Percentiles rank a stretch among this genome's conserved stretches.
phyloP scores from a whole-genome alignment of 169 alveolate genomes.

The Plasmodium gaboni region DNA sequence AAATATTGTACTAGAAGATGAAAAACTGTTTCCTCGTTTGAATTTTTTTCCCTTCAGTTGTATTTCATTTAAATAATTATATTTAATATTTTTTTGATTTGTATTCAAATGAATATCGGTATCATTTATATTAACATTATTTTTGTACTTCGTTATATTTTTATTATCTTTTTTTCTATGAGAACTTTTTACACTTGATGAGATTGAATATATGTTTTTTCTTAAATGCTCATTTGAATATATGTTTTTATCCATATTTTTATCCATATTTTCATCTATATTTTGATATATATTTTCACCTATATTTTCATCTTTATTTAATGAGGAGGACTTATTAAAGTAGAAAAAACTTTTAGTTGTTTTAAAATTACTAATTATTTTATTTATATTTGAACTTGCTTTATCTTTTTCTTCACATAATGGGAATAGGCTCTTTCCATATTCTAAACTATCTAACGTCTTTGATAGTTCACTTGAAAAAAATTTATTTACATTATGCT shows the following conservation, averaged over 20 bases:
- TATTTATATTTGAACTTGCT: conserved; percentile 13
- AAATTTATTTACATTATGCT: conserved; percentile 11
- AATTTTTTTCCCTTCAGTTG: background rate
- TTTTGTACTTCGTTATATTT: background rate
- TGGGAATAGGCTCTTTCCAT: conserved; percentile 36
- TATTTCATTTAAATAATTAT: background rate
- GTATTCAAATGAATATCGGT: background rate
- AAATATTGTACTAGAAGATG: conserved; percentile 8
- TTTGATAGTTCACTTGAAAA: conserved; percentile 49
- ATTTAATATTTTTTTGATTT: conserved; percentile 5
- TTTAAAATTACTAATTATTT: conserved; percentile 63
- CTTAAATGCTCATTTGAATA: background rate
- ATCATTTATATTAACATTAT: background rate
- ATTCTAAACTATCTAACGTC: conserved; percentile 32
- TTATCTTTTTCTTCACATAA: conserved; percentile 26
- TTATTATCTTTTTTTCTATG: background rate
- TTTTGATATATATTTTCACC: no score
- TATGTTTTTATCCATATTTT: background rate
- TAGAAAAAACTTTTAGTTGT: conserved; percentile 60
- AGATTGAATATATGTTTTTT: background rate
- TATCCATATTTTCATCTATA: background rate
- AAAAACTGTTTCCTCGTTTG: conserved; percentile 6
- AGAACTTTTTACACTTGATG: background rate
- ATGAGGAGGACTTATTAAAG: conserved; percentile 25
- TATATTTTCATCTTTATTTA: conserved; percentile 4